Percentiles rank a stretch among this genome's conserved stretches.
Evolutionary conservation across 257 asterid genomes (phyloP).

Genomic region (Eucommia ulmoides): DNA sequence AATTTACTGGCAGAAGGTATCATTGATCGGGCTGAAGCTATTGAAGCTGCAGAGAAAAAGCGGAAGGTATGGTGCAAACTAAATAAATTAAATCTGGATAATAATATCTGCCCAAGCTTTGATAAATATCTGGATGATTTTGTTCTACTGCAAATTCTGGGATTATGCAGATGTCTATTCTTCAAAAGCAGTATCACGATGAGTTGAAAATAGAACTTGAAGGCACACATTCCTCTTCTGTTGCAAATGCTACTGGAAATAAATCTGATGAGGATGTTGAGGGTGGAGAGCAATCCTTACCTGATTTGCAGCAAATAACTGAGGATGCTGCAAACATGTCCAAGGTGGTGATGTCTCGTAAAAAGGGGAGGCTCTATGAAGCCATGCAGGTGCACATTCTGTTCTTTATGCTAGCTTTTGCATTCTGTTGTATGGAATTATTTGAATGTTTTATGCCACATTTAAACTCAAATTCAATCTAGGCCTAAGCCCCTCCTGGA

Average conservation of each 20-base stretch:
- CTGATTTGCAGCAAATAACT: constrained; percentile 37
- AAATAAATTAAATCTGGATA: neutral
- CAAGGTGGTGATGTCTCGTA: constrained; percentile 44
- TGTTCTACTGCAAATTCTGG: constrained; percentile 1
- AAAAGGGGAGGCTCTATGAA: constrained; percentile 34
- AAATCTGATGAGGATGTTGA: constrained; percentile 19
- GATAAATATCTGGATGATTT: neutral
- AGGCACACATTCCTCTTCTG: constrained; percentile 25
- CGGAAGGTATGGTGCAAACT: constrained; percentile 36
- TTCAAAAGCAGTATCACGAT: constrained; percentile 48
- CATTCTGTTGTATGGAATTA: too few relatives aligned
- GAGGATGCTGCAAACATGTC: constrained; percentile 41
- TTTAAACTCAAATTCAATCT: too few relatives aligned
- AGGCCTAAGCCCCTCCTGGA: too few relatives aligned
- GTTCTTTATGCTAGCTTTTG: too few relatives aligned
- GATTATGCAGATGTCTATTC: constrained; percentile 42
- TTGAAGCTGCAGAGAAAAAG: constrained; percentile 65
- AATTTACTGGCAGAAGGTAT: constrained; percentile 45
- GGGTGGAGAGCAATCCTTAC: constrained; percentile 23
- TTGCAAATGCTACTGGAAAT: constrained; percentile 8
- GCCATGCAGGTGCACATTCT: constrained; percentile 49
- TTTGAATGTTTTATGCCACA: too few relatives aligned
- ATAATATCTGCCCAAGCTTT: neutral
- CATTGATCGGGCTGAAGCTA: constrained; percentile 68
- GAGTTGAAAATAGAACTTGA: constrained; percentile 55